phyloP scores from a whole-genome alignment of 352 stramenopile species.

The Pythium aphanidermatum region DNA sequence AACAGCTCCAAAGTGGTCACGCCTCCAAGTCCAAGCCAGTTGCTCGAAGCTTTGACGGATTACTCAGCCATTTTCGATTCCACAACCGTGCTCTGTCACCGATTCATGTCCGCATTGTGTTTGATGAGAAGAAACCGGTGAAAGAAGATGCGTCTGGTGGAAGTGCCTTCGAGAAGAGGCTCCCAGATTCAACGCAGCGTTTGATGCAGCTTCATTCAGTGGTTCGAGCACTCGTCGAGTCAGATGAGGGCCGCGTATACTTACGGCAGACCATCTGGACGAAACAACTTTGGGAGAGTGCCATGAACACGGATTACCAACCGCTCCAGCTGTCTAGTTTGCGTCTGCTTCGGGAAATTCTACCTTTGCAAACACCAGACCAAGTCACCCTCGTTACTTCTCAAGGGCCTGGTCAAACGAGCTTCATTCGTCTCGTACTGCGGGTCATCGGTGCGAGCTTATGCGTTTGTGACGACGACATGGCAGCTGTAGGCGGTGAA shows the following conservation, averaged over 20 bases:
- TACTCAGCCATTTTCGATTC: constrained; percentile 82
- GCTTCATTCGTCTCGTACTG: constrained; percentile 5
- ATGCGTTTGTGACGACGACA: no score
- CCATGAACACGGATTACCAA: constrained; percentile 1
- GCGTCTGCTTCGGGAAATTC: constrained; percentile 8
- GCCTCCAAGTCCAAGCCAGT: neutral
- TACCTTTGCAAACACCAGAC: constrained; percentile 4
- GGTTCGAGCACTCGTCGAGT: constrained; percentile 13
- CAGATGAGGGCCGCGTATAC: constrained; percentile 16
- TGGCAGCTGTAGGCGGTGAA: neutral
- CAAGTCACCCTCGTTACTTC: neutral
- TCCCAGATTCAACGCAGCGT: neutral
- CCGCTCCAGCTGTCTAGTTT: constrained; percentile 8
- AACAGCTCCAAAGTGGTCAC: neutral
- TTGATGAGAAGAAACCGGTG: constrained; percentile 57
- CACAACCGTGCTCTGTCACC: constrained; percentile 87
- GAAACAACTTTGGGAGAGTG: constrained; percentile 11
- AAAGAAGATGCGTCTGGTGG: constrained; percentile 4
- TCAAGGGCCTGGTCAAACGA: neutral
- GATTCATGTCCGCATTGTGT: constrained; percentile 91
- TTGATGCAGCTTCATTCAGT: constrained; percentile 16
- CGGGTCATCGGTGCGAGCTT: constrained; percentile 9
- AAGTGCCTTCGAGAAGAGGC: neutral
- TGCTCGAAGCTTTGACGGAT: constrained; percentile 63
- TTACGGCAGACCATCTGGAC: constrained; percentile 12